Percentiles rank a stretch among this genome's conserved stretches.
Evolutionary conservation across 2,329 filamentous ascomycete species (phyloP).

Genomic region (Trichoderma sp.): DNA sequence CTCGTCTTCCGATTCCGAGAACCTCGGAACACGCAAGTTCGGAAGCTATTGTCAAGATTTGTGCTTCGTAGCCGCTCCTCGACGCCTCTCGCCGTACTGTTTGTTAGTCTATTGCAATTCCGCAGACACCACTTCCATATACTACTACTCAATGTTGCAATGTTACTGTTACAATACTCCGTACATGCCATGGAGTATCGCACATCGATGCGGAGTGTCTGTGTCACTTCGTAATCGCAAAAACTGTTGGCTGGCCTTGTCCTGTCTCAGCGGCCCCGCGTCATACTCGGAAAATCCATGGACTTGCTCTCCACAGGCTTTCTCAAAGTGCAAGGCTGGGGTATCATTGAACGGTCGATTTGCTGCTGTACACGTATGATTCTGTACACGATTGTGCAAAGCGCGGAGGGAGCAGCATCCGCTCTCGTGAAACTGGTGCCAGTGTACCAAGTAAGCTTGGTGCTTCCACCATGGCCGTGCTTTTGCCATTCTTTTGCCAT

Average conservation of each 20-base stretch:
- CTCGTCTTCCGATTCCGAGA: not conserved
- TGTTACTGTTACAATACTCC: not conserved
- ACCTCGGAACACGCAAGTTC: not conserved
- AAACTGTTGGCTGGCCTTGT: not conserved
- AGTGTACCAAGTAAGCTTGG: not conserved
- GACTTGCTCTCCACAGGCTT: not conserved
- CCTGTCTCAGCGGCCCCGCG: not conserved
- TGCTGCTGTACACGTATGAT: not conserved
- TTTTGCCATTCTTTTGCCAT: not conserved
- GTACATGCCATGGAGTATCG: not conserved
- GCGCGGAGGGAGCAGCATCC: not conserved
- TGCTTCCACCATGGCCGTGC: too few relatives aligned
- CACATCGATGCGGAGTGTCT: not conserved
- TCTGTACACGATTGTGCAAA: not conserved
- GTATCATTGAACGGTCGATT: not conserved
- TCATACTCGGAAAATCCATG: not conserved
- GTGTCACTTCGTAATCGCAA: not conserved
- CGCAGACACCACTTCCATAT: not conserved
- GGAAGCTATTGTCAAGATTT: not conserved
- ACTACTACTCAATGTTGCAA: not conserved
- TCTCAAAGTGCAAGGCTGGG: not conserved
- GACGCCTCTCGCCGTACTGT: not conserved
- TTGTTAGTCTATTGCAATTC: too few relatives aligned
- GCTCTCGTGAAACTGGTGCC: not conserved
- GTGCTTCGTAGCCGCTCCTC: not conserved